Evolutionary conservation across 2,329 filamentous ascomycete species (phyloP).

Genomic region (Cladosporium sp.): DNA sequence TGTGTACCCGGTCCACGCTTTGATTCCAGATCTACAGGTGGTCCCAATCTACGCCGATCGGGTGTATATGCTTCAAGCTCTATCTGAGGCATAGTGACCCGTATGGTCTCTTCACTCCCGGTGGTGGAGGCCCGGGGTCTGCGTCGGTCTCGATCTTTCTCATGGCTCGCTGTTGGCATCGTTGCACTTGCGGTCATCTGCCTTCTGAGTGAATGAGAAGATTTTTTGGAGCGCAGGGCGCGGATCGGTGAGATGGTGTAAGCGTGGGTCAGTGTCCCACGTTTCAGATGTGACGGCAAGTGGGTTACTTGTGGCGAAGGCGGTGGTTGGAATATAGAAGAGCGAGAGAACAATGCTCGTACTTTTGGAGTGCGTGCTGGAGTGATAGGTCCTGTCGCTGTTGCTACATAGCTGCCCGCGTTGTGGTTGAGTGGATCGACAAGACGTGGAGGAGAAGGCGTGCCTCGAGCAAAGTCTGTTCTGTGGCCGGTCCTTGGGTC

Average conservation of each 20-base stretch:
- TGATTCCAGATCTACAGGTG: neutral
- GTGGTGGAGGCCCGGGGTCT: constrained; percentile 10
- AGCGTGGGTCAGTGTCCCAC: constrained; percentile 29
- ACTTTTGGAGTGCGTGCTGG: constrained; percentile 19
- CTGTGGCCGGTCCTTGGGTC: constrained; percentile 24
- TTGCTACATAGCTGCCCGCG: neutral
- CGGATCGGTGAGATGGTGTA: constrained; percentile 29
- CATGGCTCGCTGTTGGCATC: neutral
- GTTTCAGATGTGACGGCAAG: constrained; percentile 29
- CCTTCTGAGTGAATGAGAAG: constrained; percentile 29
- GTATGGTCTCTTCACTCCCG: constrained; percentile 41
- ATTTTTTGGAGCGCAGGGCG: constrained; percentile 28
- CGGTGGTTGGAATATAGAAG: constrained; percentile 22
- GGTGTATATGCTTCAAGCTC: constrained; percentile 18
- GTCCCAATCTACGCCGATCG: constrained; percentile 14
- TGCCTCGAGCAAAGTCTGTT: constrained; percentile 31
- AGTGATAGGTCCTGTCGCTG: constrained; percentile 18
- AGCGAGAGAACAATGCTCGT: constrained; percentile 23
- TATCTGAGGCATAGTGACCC: constrained; percentile 27
- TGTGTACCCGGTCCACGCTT: neutral
- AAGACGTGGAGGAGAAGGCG: constrained; percentile 26
- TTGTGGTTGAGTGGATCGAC: constrained; percentile 4
- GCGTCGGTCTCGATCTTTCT: neutral
- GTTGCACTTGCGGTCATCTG: constrained; percentile 21
- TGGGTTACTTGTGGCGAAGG: constrained; percentile 24